Evolutionary conservation across 495 filamentous ascomycete genomes (phyloP).

Genomic region (Penicillium silybi): DNA sequence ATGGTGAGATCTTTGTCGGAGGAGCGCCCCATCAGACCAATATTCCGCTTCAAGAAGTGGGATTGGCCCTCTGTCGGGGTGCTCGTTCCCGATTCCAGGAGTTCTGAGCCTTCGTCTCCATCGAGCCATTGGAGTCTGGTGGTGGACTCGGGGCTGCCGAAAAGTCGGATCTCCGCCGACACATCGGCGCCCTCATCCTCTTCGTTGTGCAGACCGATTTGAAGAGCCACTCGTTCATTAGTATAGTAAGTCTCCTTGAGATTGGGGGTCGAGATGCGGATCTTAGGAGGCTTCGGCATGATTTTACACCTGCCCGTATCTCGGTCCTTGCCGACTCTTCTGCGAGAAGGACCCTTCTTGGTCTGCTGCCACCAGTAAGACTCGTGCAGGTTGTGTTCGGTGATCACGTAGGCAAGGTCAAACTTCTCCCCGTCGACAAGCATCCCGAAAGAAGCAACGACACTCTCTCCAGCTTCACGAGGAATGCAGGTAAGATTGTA

Average conservation of each 20-base stretch:
- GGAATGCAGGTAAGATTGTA: conserved; percentile 69
- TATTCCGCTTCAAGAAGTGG: conserved; percentile 33
- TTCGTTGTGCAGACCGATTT: conserved; percentile 70
- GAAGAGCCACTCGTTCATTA: conserved; percentile 66
- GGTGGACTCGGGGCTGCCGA: conserved; percentile 53
- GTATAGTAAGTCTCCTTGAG: conserved; percentile 72
- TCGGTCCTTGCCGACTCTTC: conserved; percentile 38
- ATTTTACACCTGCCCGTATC: conserved; percentile 55
- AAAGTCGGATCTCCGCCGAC: conserved; percentile 61
- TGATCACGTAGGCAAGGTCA: conserved; percentile 60
- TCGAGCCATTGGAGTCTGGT: conserved; percentile 47
- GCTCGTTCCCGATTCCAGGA: conserved; percentile 18
- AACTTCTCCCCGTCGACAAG: conserved; percentile 61
- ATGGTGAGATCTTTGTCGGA: conserved; percentile 29
- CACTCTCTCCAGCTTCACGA: conserved; percentile 75
- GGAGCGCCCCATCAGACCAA: conserved; percentile 50
- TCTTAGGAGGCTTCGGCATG: conserved; percentile 86
- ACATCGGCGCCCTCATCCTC: conserved; percentile 77
- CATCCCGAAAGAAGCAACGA: conserved; percentile 60
- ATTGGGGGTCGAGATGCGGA: conserved; percentile 64
- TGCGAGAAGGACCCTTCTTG: conserved; percentile 30
- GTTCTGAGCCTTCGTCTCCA: conserved; percentile 21
- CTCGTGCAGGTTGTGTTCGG: conserved; percentile 39
- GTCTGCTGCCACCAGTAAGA: conserved; percentile 54
- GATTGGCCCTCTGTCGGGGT: conserved; percentile 28